phyloP scores from a whole-genome alignment of 176 grass and related monocot genomes.

The Elymus sibiricus region DNA sequence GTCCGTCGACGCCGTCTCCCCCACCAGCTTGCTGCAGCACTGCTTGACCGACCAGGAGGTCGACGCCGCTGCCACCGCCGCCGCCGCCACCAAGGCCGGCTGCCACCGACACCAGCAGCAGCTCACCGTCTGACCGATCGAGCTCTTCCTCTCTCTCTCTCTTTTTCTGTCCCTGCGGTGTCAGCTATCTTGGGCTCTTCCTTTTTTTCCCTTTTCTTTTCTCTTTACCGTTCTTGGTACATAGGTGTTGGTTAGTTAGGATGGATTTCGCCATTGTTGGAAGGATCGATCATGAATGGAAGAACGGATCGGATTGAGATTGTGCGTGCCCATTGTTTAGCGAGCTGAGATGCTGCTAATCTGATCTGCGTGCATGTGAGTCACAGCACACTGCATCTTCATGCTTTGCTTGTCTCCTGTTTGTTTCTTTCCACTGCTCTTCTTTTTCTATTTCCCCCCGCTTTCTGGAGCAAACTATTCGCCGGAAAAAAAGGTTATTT shows the following conservation, averaged over 20 bases:
- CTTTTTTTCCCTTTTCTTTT: background rate
- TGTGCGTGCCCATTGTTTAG: constrained; percentile 25
- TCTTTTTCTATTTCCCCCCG: background rate
- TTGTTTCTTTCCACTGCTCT: background rate
- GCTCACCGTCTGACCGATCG: constrained; percentile 62
- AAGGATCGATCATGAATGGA: constrained; percentile 26
- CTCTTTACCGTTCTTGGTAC: constrained; percentile 32
- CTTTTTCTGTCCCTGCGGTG: constrained; percentile 16
- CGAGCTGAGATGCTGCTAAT: constrained; percentile 24
- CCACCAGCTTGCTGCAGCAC: background rate
- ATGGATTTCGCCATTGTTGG: constrained; percentile 30
- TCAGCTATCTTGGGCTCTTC: background rate
- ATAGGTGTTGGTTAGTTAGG: constrained; percentile 40
- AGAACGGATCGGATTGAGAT: constrained; percentile 16
- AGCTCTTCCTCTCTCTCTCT: background rate
- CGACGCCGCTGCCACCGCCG: constrained; percentile 23
- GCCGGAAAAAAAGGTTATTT: background rate
- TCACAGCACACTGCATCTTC: constrained; percentile 45
- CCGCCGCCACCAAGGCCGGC: background rate
- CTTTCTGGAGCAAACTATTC: constrained; percentile 22
- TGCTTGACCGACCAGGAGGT: constrained; percentile 54
- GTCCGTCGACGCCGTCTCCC: background rate
- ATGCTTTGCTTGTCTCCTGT: constrained; percentile 17
- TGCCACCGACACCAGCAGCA: constrained; percentile 54
- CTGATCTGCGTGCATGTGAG: constrained; percentile 35